Evolutionary conservation across 2,329 filamentous ascomycete species (phyloP).

Genomic region (Fusarium acutatum): DNA sequence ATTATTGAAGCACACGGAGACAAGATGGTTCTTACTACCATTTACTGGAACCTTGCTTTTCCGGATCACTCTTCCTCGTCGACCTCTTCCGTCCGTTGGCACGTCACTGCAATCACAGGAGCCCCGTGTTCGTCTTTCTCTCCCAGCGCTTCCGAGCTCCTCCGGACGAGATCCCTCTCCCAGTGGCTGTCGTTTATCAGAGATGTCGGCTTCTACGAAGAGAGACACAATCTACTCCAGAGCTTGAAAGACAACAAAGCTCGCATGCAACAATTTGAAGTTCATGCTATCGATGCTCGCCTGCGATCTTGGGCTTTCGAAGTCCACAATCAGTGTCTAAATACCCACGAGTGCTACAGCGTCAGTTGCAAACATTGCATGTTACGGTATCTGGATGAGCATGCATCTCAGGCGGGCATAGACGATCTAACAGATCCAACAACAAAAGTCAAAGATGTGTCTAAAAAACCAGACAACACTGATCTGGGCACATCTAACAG

Average conservation of each 20-base stretch:
- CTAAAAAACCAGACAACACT: background rate
- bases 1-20: background rate
- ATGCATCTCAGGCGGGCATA: background rate
- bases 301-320: background rate
- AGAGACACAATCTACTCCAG: background rate
- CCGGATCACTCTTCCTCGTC: background rate
- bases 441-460: background rate
- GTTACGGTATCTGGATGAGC: background rate
- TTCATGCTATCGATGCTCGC: background rate
- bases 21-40: background rate
- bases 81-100: background rate
- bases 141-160: background rate
- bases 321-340: background rate
- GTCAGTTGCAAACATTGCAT: background rate
- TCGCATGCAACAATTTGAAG: background rate
- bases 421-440: background rate
- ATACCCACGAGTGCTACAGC: background rate
- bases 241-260: background rate
- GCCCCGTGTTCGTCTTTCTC: background rate
- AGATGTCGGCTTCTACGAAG: background rate
- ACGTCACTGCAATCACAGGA: background rate
- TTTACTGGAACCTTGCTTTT: background rate
- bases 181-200: background rate
- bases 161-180: background rate
- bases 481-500: too few relatives aligned